Base-by-base conservation (phyloP, 2,329 filamentous ascomycete species). In the Fusarium miscanthi region DNA sequence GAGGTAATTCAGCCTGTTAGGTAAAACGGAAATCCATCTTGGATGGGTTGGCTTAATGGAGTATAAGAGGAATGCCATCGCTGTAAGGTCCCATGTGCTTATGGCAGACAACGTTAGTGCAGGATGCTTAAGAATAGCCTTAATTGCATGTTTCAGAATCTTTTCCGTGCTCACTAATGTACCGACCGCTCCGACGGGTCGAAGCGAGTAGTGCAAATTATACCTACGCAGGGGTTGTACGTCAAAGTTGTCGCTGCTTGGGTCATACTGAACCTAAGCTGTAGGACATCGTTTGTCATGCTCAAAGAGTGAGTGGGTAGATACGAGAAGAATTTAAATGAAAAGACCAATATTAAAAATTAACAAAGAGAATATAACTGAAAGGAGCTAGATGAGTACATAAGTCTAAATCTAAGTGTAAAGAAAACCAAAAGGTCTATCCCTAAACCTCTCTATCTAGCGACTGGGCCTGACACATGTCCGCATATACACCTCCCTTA, bases 401-500 rank as follows among this genome's bases (percentile, higher is more conserved):
- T 2, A 30, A 16, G 8, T 41, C 16, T 31, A 48, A 21, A 16
- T 52, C 17, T 37, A 40, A 16, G 21, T 8, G 10, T 27, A 40
- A 41, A 23, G 19, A 6, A 45, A 45, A 40, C 6, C 7, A 53
- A 35, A 19, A 14, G 13, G 17, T 37, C 13, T 13, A 41, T 17
- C 5, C 31, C 23, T 31, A 35, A 7, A 30, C 21, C 12, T 49
- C 49, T 46, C 52, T 70, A 16, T 70, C 66, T 8, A 73, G 38
- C 19, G 70, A 73, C 43, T 73, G 70, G 31, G 70, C 69, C 46
- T 59, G 48, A 31, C 69, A 73, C 70, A 73, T 73, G 19, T 73
- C 70, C 10, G 70, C 49, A 58, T 73, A 73, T 27, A 70, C 60
- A 42, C 69, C 69, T 19, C 60, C 42, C 33, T 37, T 63, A 84